Conservation (phyloP, 495 filamentous ascomycete species). For the Parmelia sp. region DNA sequence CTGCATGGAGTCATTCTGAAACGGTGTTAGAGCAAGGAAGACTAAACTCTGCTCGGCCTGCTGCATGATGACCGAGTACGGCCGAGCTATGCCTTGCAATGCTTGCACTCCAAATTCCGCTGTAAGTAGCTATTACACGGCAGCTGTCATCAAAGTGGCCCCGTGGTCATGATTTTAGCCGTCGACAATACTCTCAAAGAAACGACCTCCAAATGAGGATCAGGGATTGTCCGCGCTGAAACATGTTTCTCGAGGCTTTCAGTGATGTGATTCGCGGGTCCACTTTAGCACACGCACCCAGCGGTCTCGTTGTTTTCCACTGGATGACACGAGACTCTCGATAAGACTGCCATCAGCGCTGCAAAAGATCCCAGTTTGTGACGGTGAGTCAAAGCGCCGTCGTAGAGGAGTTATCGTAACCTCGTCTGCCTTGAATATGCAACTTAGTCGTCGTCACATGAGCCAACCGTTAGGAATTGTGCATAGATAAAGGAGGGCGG, state of each 20-base stretch:
- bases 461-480: neutral
- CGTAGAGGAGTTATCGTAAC: neutral
- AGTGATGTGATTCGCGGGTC: neutral
- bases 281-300: neutral
- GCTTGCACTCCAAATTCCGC: neutral
- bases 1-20: neutral
- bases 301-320: neutral
- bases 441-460: neutral
- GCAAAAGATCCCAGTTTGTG: neutral
- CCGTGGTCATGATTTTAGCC: neutral
- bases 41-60: neutral
- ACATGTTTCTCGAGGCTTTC: neutral
- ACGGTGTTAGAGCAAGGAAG: neutral
- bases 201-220: neutral
- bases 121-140: neutral
- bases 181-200: neutral
- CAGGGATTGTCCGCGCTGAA: neutral
- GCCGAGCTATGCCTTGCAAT: neutral
- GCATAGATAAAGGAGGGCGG: neutral
- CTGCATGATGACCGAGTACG: constrained; percentile 1
- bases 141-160: neutral
- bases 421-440: neutral
- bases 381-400: neutral
- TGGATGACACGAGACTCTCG: neutral
- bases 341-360: neutral